Conservation (phyloP, 108 stramenopile genomes). For the Nitzschia sp. region DNA sequence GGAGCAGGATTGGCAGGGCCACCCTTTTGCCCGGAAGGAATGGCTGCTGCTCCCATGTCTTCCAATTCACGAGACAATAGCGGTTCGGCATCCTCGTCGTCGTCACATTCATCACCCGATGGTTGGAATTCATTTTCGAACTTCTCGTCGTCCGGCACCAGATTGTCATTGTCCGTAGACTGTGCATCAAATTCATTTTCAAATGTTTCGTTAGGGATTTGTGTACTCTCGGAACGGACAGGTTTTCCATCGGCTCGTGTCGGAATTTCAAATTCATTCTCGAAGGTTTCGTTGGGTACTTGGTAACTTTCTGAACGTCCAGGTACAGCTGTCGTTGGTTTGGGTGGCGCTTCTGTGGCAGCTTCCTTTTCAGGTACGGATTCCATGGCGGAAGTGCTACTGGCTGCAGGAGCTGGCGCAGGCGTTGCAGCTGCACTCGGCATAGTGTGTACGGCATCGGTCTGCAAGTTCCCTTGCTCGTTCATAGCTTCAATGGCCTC, state of each 20-base stretch:
- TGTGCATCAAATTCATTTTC: conserved; percentile 20
- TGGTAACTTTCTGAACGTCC: background rate
- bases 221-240: conserved; percentile 1
- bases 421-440: too few relatives aligned
- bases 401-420: background rate
- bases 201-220: conserved; percentile 8
- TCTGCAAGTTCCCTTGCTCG: conserved; percentile 22
- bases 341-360: background rate
- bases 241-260: background rate
- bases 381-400: background rate
- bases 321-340: too few relatives aligned
- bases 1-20: background rate
- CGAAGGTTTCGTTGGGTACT: conserved; percentile 9
- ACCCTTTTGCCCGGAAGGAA: too few relatives aligned
- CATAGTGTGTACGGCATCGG: too few relatives aligned
- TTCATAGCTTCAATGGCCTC: conserved; percentile 34
- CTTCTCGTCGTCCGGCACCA: background rate
- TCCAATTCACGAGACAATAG: too few relatives aligned
- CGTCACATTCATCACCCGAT: background rate
- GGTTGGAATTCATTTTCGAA: background rate
- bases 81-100: background rate
- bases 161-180: background rate
- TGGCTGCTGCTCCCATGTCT: too few relatives aligned
- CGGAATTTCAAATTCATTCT: conserved; percentile 14
- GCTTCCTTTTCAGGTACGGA: background rate